Evolutionary conservation across 768 basidiomycete genomes (phyloP).

Genomic region (Pilatotrama ljubarskyi): DNA sequence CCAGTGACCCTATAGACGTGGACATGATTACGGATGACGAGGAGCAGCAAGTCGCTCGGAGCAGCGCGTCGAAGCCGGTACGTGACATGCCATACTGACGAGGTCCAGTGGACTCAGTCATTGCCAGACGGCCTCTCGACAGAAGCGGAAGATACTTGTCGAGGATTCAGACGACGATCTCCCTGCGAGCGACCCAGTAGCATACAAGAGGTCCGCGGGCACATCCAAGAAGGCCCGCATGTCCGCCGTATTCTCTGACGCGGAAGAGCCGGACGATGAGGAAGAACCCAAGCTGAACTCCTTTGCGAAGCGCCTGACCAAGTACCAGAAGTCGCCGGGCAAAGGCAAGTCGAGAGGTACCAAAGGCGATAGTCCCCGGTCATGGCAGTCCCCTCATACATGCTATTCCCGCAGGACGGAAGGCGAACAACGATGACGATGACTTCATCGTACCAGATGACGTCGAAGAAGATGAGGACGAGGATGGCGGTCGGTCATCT

Average conservation of each 20-base stretch:
- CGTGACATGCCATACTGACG: constrained; percentile 1
- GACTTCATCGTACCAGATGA: constrained; percentile 74
- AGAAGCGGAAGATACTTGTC: constrained; percentile 60
- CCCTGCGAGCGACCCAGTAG: constrained; percentile 9
- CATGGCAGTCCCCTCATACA: neutral
- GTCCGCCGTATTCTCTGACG: constrained; percentile 46
- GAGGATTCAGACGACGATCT: constrained; percentile 74
- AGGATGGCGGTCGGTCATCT: constrained; percentile 43
- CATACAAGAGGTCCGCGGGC: constrained; percentile 34
- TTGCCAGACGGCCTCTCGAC: neutral
- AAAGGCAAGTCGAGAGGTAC: constrained; percentile 47
- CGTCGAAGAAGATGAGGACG: constrained; percentile 45
- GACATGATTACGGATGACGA: constrained; percentile 64
- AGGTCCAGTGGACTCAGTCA: neutral
- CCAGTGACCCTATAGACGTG: constrained; percentile 76
- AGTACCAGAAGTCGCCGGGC: constrained; percentile 63
- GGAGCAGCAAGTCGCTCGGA: constrained; percentile 33
- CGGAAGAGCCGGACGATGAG: constrained; percentile 49
- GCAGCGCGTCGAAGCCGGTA: constrained; percentile 17
- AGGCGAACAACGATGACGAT: constrained; percentile 59
- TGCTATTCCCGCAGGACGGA: constrained; percentile 36
- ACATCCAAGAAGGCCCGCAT: constrained; percentile 64
- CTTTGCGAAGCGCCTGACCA: constrained; percentile 60
- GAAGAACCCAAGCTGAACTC: constrained; percentile 38
- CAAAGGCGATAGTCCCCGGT: constrained; percentile 8